phyloP scores from a whole-genome alignment of 768 basidiomycete species.

The Kockovaella imperatae region DNA sequence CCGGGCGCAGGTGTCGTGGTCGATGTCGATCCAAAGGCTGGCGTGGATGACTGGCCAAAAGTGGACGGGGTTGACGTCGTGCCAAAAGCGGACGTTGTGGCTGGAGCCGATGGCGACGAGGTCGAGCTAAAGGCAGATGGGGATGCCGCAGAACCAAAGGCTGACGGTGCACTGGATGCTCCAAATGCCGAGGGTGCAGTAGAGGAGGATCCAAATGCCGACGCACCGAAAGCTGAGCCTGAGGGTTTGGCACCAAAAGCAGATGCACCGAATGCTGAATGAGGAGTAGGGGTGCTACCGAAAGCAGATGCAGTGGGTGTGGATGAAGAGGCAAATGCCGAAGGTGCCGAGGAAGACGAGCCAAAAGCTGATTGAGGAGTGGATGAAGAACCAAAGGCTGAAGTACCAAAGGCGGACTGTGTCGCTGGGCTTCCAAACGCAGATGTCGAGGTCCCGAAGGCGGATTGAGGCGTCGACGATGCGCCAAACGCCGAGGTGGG shows the following conservation, averaged over 20 bases:
- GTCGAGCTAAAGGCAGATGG: conserved; percentile 16
- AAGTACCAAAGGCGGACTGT: conserved; percentile 12
- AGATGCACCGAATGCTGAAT: conserved; percentile 11
- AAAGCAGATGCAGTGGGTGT: conserved; percentile 5
- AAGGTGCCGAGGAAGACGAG: neutral
- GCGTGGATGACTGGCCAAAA: conserved; percentile 12
- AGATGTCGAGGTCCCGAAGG: conserved; percentile 2
- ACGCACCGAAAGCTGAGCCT: conserved; percentile 8
- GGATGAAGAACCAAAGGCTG: conserved; percentile 12
- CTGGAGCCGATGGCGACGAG: conserved; percentile 5
- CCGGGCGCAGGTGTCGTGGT: conserved; percentile 9
- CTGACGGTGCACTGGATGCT: conserved; percentile 1
- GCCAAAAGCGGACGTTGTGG: conserved; percentile 13
- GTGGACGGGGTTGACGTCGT: conserved; percentile 4
- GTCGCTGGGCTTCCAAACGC: conserved; percentile 7
- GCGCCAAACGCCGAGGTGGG: too few species aligned
- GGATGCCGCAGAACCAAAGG: conserved; percentile 1
- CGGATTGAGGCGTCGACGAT: neutral
- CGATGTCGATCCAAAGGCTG: conserved; percentile 10
- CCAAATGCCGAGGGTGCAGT: conserved; percentile 12
- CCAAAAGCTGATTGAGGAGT: conserved; percentile 3
- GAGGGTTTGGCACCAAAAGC: conserved; percentile 3
- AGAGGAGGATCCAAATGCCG: conserved; percentile 9
- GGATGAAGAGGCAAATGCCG: conserved; percentile 7
- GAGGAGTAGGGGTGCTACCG: too few species aligned